These are phyloP conservation scores for Ascochyta rabiei DNA, from an alignment of 2,329 filamentous ascomycete species.

Conservation along the genomic window DNA sequence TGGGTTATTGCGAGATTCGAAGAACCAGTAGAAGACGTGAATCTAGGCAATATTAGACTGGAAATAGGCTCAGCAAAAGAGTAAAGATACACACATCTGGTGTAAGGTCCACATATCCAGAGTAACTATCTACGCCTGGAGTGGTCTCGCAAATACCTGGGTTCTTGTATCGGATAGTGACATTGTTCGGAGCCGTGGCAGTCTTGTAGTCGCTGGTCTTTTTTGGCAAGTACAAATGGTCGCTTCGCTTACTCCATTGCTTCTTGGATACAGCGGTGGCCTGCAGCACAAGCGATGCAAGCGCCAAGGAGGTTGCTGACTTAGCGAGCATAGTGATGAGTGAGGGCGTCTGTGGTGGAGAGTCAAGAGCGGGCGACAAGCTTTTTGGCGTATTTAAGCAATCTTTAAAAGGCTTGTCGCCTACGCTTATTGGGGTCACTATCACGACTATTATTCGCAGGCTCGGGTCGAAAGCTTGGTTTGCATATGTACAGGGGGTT, in stretches of 20 bases:
- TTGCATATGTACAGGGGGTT: slow-evolving; percentile 1
- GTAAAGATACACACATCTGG: slow-evolving; percentile 25
- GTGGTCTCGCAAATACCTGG: slow-evolving; percentile 61
- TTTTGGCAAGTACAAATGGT: slow-evolving; percentile 42
- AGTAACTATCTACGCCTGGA: slow-evolving; percentile 57
- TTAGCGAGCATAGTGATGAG: slow-evolving; percentile 20
- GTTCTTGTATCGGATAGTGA: slow-evolving; percentile 58
- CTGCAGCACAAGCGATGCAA: slow-evolving; percentile 21
- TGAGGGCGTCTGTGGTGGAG: not conserved
- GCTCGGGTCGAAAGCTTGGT: slow-evolving; percentile 1
- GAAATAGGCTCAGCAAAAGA: not conserved
- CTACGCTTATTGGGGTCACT: slow-evolving; percentile 10
- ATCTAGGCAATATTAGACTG: slow-evolving; percentile 13
- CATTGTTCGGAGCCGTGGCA: slow-evolving; percentile 53
- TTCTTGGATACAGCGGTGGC: slow-evolving; percentile 25
- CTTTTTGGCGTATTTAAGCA: slow-evolving; percentile 25
- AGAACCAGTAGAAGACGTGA: slow-evolving; percentile 58
- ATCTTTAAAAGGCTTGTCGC: slow-evolving; percentile 21
- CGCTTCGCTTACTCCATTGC: slow-evolving; percentile 28
- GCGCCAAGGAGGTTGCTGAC: slow-evolving; percentile 19
- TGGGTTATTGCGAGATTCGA: slow-evolving; percentile 57
- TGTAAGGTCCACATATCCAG: slow-evolving; percentile 50
- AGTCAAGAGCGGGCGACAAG: not conserved
- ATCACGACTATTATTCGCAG: slow-evolving; percentile 17
- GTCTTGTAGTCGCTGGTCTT: slow-evolving; percentile 53